Conservation (phyloP, 2,329 filamentous ascomycete species). For the Ustilaginoidea virens region DNA sequence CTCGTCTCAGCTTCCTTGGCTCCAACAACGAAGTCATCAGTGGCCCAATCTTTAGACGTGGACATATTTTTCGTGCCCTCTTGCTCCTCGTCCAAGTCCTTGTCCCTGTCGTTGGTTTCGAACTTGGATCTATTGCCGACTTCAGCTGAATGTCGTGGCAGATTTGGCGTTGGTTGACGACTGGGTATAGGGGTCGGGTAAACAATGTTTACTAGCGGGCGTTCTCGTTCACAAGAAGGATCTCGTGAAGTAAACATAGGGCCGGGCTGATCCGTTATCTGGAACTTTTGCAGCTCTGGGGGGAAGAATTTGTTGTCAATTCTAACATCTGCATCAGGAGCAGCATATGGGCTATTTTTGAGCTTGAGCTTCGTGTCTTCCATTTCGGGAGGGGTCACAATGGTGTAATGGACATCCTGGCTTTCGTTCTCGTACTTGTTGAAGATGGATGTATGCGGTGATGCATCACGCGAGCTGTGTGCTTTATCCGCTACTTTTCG, state of each 20-base stretch:
- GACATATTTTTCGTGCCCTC: slow-evolving; percentile 8
- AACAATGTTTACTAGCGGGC: slow-evolving; percentile 45
- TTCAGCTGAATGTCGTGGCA: slow-evolving; percentile 3
- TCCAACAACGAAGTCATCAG: slow-evolving; percentile 21
- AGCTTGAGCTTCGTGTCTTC: slow-evolving; percentile 17
- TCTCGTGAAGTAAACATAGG: slow-evolving; percentile 30
- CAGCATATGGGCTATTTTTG: slow-evolving; percentile 35
- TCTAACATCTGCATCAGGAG: slow-evolving; percentile 46
- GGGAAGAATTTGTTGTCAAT: slow-evolving; percentile 45
- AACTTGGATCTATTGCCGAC: neutral
- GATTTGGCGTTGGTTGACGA: slow-evolving; percentile 27
- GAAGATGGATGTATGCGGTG: slow-evolving; percentile 37
- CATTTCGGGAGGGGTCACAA: slow-evolving; percentile 40
- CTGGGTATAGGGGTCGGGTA: slow-evolving; percentile 38
- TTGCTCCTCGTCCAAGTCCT: slow-evolving; percentile 7
- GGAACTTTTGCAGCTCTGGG: slow-evolving; percentile 27
- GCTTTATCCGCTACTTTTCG: slow-evolving; percentile 38
- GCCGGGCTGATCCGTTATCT: slow-evolving; percentile 11
- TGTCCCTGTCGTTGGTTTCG: slow-evolving; percentile 3
- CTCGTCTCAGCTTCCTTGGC: slow-evolving; percentile 27
- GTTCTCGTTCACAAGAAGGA: slow-evolving; percentile 36
- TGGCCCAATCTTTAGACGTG: slow-evolving; percentile 9
- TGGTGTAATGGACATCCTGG: slow-evolving; percentile 23
- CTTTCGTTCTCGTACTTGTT: slow-evolving; percentile 33
- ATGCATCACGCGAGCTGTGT: slow-evolving; percentile 34